phyloP scores from a whole-genome alignment of 495 filamentous ascomycete genomes.

The Penicillium goetzii region DNA sequence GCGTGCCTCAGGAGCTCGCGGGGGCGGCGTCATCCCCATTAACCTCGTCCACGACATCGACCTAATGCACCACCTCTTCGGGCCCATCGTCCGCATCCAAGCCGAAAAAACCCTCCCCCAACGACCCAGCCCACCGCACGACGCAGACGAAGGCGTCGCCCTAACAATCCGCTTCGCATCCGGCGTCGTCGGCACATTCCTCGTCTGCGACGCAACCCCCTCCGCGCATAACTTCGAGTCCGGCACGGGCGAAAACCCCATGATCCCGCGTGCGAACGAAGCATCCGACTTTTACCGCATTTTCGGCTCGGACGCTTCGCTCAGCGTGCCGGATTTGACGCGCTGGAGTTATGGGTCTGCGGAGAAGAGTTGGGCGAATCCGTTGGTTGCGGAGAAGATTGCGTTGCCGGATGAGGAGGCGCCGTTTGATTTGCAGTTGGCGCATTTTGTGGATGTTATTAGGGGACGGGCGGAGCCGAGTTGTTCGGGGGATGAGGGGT shows the following conservation, averaged over 20 bases:
- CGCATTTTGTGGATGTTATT: slow-evolving; percentile 59
- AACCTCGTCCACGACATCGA: slow-evolving; percentile 67
- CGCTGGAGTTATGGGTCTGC: slow-evolving; percentile 51
- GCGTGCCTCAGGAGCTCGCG: slow-evolving; percentile 42
- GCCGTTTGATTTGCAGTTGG: slow-evolving; percentile 60
- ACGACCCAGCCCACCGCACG: slow-evolving; percentile 39
- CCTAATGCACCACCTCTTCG: slow-evolving; percentile 60
- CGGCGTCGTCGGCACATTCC: slow-evolving; percentile 62
- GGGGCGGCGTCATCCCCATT: slow-evolving; percentile 56
- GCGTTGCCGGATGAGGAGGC: slow-evolving; percentile 42
- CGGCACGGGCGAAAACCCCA: slow-evolving; percentile 62
- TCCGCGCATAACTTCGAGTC: slow-evolving; percentile 58
- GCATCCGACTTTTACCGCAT: slow-evolving; percentile 58
- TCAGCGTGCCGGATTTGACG: slow-evolving; percentile 61
- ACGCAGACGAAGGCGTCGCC: slow-evolving; percentile 61
- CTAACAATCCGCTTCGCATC: slow-evolving; percentile 57
- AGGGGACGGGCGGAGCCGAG: slow-evolving; percentile 45
- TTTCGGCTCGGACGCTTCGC: slow-evolving; percentile 55
- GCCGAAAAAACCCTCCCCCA: slow-evolving; percentile 52
- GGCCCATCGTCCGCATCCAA: slow-evolving; percentile 54
- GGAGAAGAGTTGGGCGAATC: slow-evolving; percentile 40
- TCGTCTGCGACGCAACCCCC: slow-evolving; percentile 55
- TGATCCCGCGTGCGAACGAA: slow-evolving; percentile 43
- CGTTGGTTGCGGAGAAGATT: slow-evolving; percentile 36
- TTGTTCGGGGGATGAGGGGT: slow-evolving; percentile 50